Percentiles rank a stretch among this genome's conserved stretches.
Conservation (phyloP, 179 eudicot genomes). For the Heliamphora pulchella region DNA sequence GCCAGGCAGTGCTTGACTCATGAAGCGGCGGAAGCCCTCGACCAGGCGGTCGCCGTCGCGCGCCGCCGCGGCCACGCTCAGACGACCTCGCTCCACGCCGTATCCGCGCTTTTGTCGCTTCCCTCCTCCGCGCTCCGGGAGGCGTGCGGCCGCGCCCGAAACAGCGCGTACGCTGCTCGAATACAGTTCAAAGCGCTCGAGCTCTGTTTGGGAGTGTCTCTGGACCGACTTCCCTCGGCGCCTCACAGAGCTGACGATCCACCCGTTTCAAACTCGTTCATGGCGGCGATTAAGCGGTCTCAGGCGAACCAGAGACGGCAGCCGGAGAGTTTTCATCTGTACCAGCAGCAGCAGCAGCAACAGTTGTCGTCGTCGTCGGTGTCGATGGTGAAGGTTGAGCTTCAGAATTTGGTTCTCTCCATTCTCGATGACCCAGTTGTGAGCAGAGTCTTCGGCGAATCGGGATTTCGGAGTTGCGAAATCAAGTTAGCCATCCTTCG, state of each 20-base stretch:
- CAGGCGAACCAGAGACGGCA: constrained; percentile 92
- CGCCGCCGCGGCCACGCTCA: constrained; percentile 75
- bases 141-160: constrained; percentile 53
- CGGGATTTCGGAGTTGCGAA: constrained; percentile 75
- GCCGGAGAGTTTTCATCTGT: constrained; percentile 61
- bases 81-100: constrained; percentile 82
- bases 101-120: constrained; percentile 64
- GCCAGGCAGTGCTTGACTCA: constrained; percentile 79
- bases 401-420: constrained; percentile 63
- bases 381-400: constrained; percentile 58
- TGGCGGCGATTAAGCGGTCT: constrained; percentile 90
- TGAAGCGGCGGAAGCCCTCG: constrained; percentile 53
- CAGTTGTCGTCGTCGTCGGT: constrained; percentile 24
- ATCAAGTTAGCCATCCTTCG: constrained; percentile 58
- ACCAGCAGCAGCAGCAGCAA: constrained; percentile 40
- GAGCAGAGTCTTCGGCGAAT: constrained; percentile 82
- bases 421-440: constrained; percentile 87
- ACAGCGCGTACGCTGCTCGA: constrained; percentile 44
- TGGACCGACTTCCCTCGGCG: constrained; percentile 59
- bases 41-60: constrained; percentile 82
- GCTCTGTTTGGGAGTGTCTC: constrained; percentile 61
- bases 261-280: constrained; percentile 77
- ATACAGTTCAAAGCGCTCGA: constrained; percentile 82
- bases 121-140: constrained; percentile 72
- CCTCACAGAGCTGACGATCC: constrained; percentile 42